Base-by-base conservation (phyloP, 768 basidiomycete genomes). In the Polyporus arcularius region DNA sequence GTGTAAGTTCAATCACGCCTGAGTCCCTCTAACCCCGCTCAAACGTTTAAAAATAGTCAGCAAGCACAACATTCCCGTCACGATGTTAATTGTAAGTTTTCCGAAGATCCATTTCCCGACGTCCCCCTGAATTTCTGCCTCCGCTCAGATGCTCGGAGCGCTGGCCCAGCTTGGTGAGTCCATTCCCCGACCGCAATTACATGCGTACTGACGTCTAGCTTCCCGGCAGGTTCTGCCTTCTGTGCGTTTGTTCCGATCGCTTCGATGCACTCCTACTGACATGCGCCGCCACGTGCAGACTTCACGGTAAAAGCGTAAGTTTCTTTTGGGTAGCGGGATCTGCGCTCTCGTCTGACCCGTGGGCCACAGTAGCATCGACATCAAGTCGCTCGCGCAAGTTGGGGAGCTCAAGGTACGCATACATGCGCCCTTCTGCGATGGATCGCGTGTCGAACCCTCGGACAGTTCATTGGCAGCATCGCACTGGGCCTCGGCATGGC, bases 151-250 rank as follows among this genome's bases (percentile, higher is more conserved):
- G 14, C 12, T 81, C 3, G 68, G 86, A 45, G 76, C 78, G 8
- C 67, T 82, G 11, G 79, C 76, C 2, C 83, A 86, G 71, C 67
- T 88, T 12, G 79, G 84, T 81, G 62, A 50, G 61, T 35, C 21
- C 4, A 15, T 16, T 15, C 42, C 11, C 21, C 28, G 40, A 28
- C 4, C 26, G 10, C 4, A 7, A 15, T 3, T 45, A 12, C 38
- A 18, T 10, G 14, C 31, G 8, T 32, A 11, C 50, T 21, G n/a
- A 30, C 50, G 14, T 31, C 12, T 41, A 7, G 4, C 15, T 40
- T 40, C 38, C 26, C 8, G 30, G 38, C 42, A 62, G 60, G 38
- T 26, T 55, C 60, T 10, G 60, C 60, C 28, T 53, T 62, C 52
- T 35, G 60, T 62, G 28, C 31, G 60, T 62, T 32, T 31, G 14